Base-by-base conservation (phyloP, 257 asterid species). In the Capsicum pubescens region DNA sequence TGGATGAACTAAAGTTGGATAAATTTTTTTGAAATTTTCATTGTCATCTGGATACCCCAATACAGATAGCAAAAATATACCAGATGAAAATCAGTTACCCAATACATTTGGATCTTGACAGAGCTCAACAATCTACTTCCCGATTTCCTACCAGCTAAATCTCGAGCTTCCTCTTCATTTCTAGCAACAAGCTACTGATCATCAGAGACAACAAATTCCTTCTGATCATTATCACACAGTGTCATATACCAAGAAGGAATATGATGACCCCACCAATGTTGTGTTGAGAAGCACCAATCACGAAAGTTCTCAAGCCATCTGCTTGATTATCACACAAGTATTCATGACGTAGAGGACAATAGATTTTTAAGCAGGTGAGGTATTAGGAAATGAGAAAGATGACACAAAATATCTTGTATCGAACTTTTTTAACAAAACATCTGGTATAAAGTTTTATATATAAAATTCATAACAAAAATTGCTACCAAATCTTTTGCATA, bases 181-280 rank as follows among this genome's bases (percentile, higher is more conserved):
- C 97, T 89, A 64, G 95, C 97, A 55, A 95, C 98, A 82, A 95
- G 91, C 99, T 97, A 95, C 69, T 89, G 98, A 83, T 89, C 83
- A 86, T 87, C 86, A 87, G 88, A 89, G 4, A 90, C 89, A 85
- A 95, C 98, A 32, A 93, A 81, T 88, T 92, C 98, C 89, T 88
- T 91, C 86, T 87, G 86, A 59, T 94, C 83, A 89, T 95, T 97
- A 76, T 85, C 93, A n/a, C 92, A 94, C 88, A 95, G 82, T 52
- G 83, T 56, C 66, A 89, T 97, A 86, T 94, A 95, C 98, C 97
- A 95, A 56, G 99, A 97, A 21, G 98, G 98, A 85, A 94, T 85
- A 36, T 93, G 95, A 81, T 93, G 99, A 68, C 99, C 99, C 98
- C 98, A 95, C 98, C 99, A 95, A 84, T 94, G 95, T 85, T 95